Evolutionary conservation across 2,329 filamentous ascomycete species (phyloP).

Genomic region (Diplodia corticola): DNA sequence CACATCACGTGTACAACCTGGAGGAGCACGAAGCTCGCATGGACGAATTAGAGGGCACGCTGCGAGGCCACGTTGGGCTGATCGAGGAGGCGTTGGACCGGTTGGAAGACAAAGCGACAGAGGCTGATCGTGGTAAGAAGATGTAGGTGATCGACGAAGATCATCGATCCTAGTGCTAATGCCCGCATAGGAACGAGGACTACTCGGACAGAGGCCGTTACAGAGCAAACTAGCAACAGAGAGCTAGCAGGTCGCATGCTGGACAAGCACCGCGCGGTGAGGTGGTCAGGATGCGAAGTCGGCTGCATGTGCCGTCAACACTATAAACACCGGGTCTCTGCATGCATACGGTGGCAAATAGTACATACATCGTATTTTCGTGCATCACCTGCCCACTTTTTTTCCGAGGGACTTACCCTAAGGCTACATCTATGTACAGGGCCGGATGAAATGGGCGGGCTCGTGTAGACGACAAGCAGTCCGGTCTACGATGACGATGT

Average conservation of each 20-base stretch:
- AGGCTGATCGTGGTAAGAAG: constrained; percentile 39
- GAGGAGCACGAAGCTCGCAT: constrained; percentile 52
- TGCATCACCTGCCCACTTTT: neutral
- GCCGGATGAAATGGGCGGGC: neutral
- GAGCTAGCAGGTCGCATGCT: neutral
- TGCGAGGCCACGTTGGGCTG: constrained; percentile 49
- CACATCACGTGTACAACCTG: constrained; percentile 45
- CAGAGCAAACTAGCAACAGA: neutral
- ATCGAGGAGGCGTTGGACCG: constrained; percentile 50
- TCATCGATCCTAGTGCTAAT: neutral
- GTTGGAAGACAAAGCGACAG: constrained; percentile 44
- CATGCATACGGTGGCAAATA: neutral
- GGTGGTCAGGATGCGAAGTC: neutral
- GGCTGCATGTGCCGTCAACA: neutral
- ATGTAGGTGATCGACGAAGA: constrained; percentile 30
- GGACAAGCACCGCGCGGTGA: neutral
- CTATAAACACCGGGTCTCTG: neutral
- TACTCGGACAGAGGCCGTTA: constrained; percentile 13
- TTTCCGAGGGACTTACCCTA: neutral
- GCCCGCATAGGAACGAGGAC: neutral
- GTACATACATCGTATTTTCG: neutral
- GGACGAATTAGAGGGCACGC: constrained; percentile 50
- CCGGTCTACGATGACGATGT: neutral
- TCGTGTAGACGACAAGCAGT: neutral
- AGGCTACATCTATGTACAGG: too few relatives aligned